Base-by-base conservation (phyloP, 2,329 filamentous ascomycete species). In the Leptographium lundbergii region DNA sequence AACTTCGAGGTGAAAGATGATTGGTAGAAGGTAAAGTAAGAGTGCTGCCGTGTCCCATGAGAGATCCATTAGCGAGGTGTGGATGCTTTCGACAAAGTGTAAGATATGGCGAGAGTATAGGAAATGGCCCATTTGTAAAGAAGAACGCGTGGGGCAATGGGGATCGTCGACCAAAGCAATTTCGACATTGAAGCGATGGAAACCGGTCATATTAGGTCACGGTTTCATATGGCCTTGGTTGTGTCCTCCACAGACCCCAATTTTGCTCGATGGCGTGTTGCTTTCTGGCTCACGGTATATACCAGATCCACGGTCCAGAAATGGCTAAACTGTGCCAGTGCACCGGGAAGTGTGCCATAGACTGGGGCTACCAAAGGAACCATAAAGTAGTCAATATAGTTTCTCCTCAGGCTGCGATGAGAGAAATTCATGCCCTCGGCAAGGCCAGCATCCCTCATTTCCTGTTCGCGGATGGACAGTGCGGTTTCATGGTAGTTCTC, bases 241-340 rank as follows among this genome's bases (percentile, higher is more conserved):
- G n/a, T 45, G 42, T 45, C 19, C 36, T 25, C 25, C 10, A 3
- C 55, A 22, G 57, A 55, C 13, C 75, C 62, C 3, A 75, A 74
- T 60, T 76, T 76, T 36, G 74, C 71, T 63, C 77, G 71, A 68
- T 79, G 75, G 60, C 80, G 72, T 2, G 77, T 80, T 65, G 82
- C 79, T 68, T 89, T 89, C 70, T 84, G 82, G 73, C 84, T 88
- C 66, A 89, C 86, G 0, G 82, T 80, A 70, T 89, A 89, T 13
- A 86, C 82, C 64, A 89, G 69, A 59, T 86, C 77, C 39, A 85
- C 73, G 0, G 83, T 87, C 79, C 84, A 89, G 66, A 89, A 82
- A 68, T 89, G 86, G 66, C 77, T 81, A 58, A 88, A 70, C 63
- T 86, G 81, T 2, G 86, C 86, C 63, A 88, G 84, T 5, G 84